Conservation (phyloP, 176 grass and related monocot genomes). For the Zizania latifolia region DNA sequence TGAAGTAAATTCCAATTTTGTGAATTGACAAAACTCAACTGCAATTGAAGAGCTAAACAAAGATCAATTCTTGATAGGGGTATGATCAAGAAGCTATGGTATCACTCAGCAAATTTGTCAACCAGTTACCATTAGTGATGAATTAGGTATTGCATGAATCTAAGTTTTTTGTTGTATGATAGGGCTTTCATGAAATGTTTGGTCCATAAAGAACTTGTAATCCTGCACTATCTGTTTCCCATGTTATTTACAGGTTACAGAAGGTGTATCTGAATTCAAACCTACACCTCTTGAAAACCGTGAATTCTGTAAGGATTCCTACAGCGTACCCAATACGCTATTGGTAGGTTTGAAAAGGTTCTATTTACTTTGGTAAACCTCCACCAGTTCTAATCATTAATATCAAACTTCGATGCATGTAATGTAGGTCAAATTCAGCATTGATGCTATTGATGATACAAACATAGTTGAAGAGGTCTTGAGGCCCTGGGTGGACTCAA, state of each 20-base stretch:
- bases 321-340: conserved; percentile 67
- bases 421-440: conserved; percentile 72
- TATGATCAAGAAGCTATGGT: conserved; percentile 61
- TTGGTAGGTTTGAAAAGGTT: conserved; percentile 34
- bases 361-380: neutral
- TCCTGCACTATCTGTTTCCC: conserved; percentile 17
- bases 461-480: conserved; percentile 72
- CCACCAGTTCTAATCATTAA: neutral
- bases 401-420: neutral
- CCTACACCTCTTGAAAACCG: conserved; percentile 79
- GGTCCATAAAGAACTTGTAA: neutral
- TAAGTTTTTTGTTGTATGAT: too few species aligned
- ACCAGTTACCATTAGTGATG: conserved; percentile 84
- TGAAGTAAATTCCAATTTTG: neutral
- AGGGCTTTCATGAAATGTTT: neutral
- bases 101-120: conserved; percentile 70
- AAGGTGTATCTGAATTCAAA: conserved; percentile 84
- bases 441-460: conserved; percentile 77
- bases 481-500: too few species aligned
- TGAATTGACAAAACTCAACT: too few species aligned
- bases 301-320: conserved; percentile 75
- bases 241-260: too few species aligned
- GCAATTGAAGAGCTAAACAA: too few species aligned
- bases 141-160: conserved; percentile 90
- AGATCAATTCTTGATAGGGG: too few species aligned